Base-by-base conservation (phyloP, 371 early-diverging fungal species). In the Furculomyces boomerangus region DNA sequence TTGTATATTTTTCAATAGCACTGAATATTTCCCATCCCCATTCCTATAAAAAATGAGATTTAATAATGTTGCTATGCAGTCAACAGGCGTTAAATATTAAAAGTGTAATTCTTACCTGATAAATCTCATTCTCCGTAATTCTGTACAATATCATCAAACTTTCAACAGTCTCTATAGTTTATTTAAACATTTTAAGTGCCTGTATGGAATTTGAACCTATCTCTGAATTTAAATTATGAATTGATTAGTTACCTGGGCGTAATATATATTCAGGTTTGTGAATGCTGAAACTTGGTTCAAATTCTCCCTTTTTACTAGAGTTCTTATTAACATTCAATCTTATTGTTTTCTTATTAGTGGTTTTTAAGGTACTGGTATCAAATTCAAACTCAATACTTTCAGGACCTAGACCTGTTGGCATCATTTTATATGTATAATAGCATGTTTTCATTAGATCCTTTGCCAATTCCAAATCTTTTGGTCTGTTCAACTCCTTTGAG, bases 1-100 rank as follows among this genome's bases (percentile, higher is more conserved):
- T 74, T 54, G 82, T 71, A 70, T 82, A 78, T 61, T 79, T 79
- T 54, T 89, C 86, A 58, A 95, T 83, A 1, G 83, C 69, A 60
- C 77, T 65, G 65, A 91, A 88, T 28, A 93, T 88, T 27, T 79
- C 61, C 88, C 89, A 90, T 0, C 90, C 95, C 84, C 85, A 84
- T 52, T 90, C 83, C 43, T 91, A 83, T 13, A 14, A 50, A 50
- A n/a, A 50, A 43, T n/a, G 22, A n/a, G 16, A 35, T 35, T 35
- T 10, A 35, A 10, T 10, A 10, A 16, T 7, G 35, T 35, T 35
- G 7, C 35, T 10, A 10, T 35, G 7, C 7, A 35, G 16, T 7
- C 35, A 35, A 35, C 16, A 35, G 35, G 35, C 7, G 7, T 10
- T 35, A 35, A 10, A 35, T 10, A 35, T 35, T 10, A 46, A 46